Conservation (phyloP, 148 eudicot genomes). For the Arbutus unedo region DNA sequence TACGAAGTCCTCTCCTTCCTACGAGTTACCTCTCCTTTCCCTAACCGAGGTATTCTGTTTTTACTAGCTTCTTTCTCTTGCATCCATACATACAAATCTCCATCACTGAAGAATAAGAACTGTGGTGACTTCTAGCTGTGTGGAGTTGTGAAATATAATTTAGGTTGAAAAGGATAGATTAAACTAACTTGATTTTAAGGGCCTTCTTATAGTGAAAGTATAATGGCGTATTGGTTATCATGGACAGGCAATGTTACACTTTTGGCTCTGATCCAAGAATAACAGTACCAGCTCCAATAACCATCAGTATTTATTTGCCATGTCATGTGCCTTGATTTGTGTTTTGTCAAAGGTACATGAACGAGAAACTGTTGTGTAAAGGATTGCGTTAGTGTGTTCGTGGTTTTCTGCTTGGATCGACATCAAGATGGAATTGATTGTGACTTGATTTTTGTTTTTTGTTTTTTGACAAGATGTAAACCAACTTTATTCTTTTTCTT, state of each 20-base stretch:
- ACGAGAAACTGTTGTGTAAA: neutral
- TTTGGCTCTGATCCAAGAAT: conserved; percentile 48
- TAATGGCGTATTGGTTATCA: neutral
- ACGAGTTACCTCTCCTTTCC: conserved; percentile 36
- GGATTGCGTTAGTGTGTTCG: neutral
- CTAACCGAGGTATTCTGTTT: conserved; percentile 55
- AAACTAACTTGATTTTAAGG: neutral
- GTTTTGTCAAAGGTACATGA: conserved; percentile 5
- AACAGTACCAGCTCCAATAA: neutral
- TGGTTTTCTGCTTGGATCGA: neutral
- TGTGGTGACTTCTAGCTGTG: neutral
- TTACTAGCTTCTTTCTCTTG: conserved; percentile 4
- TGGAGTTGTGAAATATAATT: neutral
- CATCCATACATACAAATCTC: neutral
- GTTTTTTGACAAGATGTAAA: neutral
- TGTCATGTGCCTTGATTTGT: neutral
- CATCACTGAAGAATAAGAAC: neutral
- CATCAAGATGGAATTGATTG: conserved; percentile 1
- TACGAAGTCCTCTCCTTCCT: conserved; percentile 28
- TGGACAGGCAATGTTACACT: conserved; percentile 72
- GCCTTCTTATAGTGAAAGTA: neutral
- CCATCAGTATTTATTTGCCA: neutral
- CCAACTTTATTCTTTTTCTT: neutral
- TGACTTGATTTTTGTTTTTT: conserved; percentile 3
- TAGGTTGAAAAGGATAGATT: neutral